These are phyloP conservation scores for Malus fusca DNA, from an alignment of 306 rosid species.

Conservation along the genomic window DNA sequence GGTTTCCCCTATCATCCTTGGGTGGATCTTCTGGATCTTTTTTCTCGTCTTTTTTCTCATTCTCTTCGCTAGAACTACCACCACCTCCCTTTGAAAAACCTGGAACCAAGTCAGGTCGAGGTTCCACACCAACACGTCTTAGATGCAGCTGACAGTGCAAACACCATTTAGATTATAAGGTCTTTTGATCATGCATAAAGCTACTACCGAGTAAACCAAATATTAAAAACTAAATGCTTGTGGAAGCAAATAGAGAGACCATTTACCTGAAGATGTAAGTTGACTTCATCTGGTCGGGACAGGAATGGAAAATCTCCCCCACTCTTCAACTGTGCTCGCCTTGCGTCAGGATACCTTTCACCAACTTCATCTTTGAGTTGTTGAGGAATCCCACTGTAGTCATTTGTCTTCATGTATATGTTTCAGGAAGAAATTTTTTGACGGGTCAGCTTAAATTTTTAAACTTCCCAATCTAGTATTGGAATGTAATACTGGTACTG, in stretches of 20 bases:
- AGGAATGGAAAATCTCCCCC: slow-evolving; percentile 99
- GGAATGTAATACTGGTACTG: background rate
- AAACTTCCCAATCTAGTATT: background rate
- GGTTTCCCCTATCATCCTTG: slow-evolving; percentile 34
- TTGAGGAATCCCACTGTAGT: slow-evolving; percentile 90
- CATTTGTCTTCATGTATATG: slow-evolving; percentile 63
- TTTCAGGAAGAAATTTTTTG: background rate
- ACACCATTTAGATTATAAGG: slow-evolving; percentile 14
- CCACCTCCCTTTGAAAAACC: slow-evolving; percentile 47
- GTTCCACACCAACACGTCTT: slow-evolving; percentile 93
- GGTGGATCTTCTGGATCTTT: slow-evolving; percentile 45
- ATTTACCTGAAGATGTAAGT: slow-evolving; percentile 88
- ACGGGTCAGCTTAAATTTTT: background rate
- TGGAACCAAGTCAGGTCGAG: slow-evolving; percentile 65
- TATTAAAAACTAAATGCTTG: background rate
- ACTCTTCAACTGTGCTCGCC: slow-evolving; percentile 73
- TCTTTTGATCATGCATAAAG: background rate
- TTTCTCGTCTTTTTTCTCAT: slow-evolving; percentile 34
- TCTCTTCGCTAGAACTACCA: slow-evolving; percentile 62
- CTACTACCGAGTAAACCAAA: background rate
- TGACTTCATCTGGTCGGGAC: slow-evolving; percentile 98
- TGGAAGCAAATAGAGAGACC: slow-evolving; percentile 1
- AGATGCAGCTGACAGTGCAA: slow-evolving; percentile 57
- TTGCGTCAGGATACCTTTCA: slow-evolving; percentile 87
- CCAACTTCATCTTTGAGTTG: slow-evolving; percentile 80